Percentiles rank a stretch among this genome's conserved stretches.
Evolutionary conservation across 225 moss, liverwort and hornwort species (phyloP).

Genomic region (Polytrichum formosum): DNA sequence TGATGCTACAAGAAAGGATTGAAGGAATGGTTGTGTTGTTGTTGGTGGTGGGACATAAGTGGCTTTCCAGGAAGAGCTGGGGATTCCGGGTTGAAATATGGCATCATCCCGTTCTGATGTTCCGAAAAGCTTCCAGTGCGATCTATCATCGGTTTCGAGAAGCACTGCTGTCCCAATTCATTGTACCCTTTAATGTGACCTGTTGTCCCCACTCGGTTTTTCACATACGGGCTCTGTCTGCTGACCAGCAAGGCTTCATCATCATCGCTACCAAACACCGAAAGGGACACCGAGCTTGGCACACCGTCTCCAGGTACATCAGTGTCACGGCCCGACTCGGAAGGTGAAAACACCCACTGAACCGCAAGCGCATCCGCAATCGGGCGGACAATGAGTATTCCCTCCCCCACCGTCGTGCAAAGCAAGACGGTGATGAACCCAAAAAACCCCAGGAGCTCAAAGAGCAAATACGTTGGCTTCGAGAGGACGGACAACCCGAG

Average conservation of each 20-base stretch:
- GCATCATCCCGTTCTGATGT: conserved; percentile 39
- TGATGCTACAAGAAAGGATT: conserved; percentile 53
- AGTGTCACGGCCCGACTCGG: conserved; percentile 55
- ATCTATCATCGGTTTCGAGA: conserved; percentile 37
- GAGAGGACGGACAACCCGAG: conserved; percentile 83
- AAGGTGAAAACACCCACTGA: conserved; percentile 61
- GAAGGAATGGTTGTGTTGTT: conserved; percentile 26
- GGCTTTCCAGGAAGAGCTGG: conserved; percentile 82
- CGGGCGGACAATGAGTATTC: conserved; percentile 81
- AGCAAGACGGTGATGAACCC: conserved; percentile 84
- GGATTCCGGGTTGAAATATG: conserved; percentile 59
- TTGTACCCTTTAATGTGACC: neutral
- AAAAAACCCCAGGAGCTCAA: conserved; percentile 80
- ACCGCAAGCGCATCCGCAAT: conserved; percentile 91
- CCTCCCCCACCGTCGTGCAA: conserved; percentile 86
- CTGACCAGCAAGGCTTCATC: conserved; percentile 58
- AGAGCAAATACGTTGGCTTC: conserved; percentile 57
- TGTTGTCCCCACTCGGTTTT: conserved; percentile 17
- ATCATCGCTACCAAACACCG: conserved; percentile 66
- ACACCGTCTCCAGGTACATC: conserved; percentile 41
- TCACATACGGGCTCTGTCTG: conserved; percentile 51
- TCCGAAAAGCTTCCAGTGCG: conserved; percentile 49
- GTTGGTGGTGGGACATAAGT: conserved; percentile 42
- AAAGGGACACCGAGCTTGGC: conserved; percentile 46
- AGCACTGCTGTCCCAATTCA: conserved; percentile 40